Conservation (phyloP, 805 yeast genomes). For the Myxozyma monticola region DNA sequence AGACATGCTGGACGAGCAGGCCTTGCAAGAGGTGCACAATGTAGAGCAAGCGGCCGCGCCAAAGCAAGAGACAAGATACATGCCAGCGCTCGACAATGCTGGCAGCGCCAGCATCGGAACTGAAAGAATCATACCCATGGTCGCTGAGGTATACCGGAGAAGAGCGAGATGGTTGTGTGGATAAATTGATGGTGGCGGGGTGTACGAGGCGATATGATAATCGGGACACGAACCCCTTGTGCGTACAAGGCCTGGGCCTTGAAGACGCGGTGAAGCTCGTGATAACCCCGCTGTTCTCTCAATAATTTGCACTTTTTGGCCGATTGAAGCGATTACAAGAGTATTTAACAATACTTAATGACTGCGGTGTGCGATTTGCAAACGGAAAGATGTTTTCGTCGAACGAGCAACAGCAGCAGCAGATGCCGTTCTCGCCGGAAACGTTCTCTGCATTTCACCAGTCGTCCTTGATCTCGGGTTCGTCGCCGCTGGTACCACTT, state of each 20-base stretch:
- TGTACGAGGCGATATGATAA: no score
- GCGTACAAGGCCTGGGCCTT: no score
- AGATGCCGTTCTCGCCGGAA: background rate
- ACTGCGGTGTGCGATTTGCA: no score
- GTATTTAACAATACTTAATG: no score
- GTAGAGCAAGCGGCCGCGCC: constrained; percentile 82
- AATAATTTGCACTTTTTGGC: no score
- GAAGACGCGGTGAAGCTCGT: no score
- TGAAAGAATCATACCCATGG: constrained; percentile 45
- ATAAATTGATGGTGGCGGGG: background rate
- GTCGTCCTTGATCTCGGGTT: no score
- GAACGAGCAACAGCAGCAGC: background rate
- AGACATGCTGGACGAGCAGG: constrained; percentile 70
- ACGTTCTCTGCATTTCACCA: no score
- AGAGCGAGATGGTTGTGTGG: background rate
- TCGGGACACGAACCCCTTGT: no score
- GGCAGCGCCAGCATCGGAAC: constrained; percentile 65
- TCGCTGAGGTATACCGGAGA: background rate
- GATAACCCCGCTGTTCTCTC: no score
- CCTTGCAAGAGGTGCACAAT: constrained; percentile 55
- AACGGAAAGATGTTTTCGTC: background rate
- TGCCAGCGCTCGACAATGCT: constrained; percentile 54
- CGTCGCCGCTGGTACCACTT: no score
- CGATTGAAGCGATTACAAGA: no score
- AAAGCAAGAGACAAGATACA: constrained; percentile 67